These are phyloP conservation scores for Sclerotinia trifoliorum DNA, from an alignment of 2,329 filamentous ascomycete genomes.

Conservation along the genomic window DNA sequence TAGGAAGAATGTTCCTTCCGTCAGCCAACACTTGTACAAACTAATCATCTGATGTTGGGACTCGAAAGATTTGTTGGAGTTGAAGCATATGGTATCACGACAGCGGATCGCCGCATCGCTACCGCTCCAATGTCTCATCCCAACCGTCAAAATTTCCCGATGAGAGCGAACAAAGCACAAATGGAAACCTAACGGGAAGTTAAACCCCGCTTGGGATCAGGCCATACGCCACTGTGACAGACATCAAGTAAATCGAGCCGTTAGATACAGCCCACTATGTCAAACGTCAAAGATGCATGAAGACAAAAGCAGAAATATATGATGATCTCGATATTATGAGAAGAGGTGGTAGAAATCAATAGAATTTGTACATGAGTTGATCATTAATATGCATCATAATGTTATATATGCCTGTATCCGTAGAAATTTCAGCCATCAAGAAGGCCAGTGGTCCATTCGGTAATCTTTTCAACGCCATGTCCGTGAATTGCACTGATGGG, in stretches of 20 bases:
- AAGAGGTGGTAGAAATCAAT: neutral
- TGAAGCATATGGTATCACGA: conserved; percentile 13
- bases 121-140: conserved; percentile 22
- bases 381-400: conserved; percentile 19
- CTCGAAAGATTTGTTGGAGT: neutral
- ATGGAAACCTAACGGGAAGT: conserved; percentile 10
- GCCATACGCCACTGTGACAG: conserved; percentile 10
- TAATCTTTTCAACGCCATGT: conserved; percentile 74
- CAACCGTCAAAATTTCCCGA: conserved; percentile 21
- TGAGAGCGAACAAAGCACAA: conserved; percentile 11
- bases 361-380: neutral
- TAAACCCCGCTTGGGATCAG: conserved; percentile 21
- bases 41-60: neutral
- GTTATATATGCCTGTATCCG: conserved; percentile 19
- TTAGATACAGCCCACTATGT: conserved; percentile 11
- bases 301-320: conserved; percentile 13
- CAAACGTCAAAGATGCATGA: conserved; percentile 20
- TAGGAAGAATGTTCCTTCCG: conserved; percentile 22
- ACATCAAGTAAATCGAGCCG: conserved; percentile 16
- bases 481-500: conserved; percentile 88
- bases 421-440: conserved; percentile 42
- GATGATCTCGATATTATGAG: conserved; percentile 1
- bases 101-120: conserved; percentile 18
- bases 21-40: conserved; percentile 6
- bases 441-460: conserved; percentile 69